Evolutionary conservation across 345 rosid genomes (phyloP).

Genomic region (Mangifera indica): DNA sequence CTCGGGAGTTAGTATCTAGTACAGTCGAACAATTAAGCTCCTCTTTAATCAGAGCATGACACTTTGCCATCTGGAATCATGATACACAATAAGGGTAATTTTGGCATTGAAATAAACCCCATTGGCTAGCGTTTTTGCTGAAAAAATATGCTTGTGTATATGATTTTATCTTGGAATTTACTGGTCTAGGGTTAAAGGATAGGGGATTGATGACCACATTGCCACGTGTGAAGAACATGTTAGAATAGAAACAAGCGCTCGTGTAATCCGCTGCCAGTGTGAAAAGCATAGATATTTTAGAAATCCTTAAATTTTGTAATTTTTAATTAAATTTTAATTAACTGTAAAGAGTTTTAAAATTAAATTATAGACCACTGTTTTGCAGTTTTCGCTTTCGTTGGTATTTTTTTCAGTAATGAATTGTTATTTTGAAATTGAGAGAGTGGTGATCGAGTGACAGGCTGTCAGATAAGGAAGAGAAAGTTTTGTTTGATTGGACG

Average conservation of each 20-base stretch:
- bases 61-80: neutral
- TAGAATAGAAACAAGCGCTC: constrained; percentile 7
- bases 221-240: constrained; percentile 23
- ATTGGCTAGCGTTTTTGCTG: neutral
- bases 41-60: neutral
- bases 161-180: neutral
- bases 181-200: constrained; percentile 5
- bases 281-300: neutral
- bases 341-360: neutral
- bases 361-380: neutral
- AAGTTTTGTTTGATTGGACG: neutral
- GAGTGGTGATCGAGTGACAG: neutral
- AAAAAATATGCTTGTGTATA: neutral
- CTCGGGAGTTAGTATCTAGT: neutral
- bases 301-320: too few species aligned
- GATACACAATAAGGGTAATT: neutral
- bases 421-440: neutral
- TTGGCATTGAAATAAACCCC: neutral
- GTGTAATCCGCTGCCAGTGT: constrained; percentile 20
- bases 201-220: neutral
- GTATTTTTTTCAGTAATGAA: neutral
- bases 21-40: neutral
- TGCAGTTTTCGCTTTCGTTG: neutral
- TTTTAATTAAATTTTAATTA: too few species aligned
- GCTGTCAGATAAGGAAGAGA: neutral